These are phyloP conservation scores for Fusarium neocosmosporiellum DNA, from an alignment of 2,329 filamentous ascomycete genomes.

Conservation along the genomic window DNA sequence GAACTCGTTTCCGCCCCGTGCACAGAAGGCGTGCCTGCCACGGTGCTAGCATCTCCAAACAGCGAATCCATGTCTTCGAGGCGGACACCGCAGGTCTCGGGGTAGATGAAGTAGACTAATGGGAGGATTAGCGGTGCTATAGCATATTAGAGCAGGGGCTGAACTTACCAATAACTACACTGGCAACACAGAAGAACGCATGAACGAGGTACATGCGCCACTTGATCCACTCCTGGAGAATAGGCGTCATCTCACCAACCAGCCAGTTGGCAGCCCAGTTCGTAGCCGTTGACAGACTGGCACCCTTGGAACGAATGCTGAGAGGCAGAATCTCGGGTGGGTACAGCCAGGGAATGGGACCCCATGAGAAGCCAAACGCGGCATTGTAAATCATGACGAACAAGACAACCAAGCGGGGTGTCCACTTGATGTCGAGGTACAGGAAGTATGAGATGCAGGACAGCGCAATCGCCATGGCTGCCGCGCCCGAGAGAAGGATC, in stretches of 20 bases:
- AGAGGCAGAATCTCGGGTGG: conserved; percentile 98
- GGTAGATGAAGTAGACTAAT: conserved; percentile 95
- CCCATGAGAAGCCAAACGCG: conserved; percentile 94
- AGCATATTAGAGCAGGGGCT: conserved; percentile 30
- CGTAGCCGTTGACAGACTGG: conserved; percentile 92
- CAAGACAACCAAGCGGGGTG: conserved; percentile 86
- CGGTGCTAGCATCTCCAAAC: conserved; percentile 92
- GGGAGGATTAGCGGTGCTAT: conserved; percentile 12
- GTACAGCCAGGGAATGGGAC: conserved; percentile 97
- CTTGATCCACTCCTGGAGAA: conserved; percentile 89
- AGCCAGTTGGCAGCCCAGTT: conserved; percentile 99
- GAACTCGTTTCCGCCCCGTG: conserved; percentile 84
- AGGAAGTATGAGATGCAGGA: conserved; percentile 96
- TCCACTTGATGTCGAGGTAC: conserved; percentile 82
- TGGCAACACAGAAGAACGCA: conserved; percentile 94
- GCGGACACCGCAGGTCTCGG: conserved; percentile 93
- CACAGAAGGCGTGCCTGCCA: conserved; percentile 80
- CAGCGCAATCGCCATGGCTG: conserved; percentile 89
- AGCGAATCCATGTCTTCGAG: conserved; percentile 96
- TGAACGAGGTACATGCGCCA: conserved; percentile 97
- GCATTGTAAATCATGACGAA: conserved; percentile 99
- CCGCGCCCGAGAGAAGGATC: conserved; percentile 88
- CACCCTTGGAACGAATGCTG: conserved; percentile 96
- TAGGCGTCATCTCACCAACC: conserved; percentile 93
- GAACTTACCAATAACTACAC: conserved; percentile 94